Evolutionary conservation across 208 protist genomes (phyloP), one percentile per base, ranked within the genome.

Genomic region (Histomonas meleagridis): DNA sequence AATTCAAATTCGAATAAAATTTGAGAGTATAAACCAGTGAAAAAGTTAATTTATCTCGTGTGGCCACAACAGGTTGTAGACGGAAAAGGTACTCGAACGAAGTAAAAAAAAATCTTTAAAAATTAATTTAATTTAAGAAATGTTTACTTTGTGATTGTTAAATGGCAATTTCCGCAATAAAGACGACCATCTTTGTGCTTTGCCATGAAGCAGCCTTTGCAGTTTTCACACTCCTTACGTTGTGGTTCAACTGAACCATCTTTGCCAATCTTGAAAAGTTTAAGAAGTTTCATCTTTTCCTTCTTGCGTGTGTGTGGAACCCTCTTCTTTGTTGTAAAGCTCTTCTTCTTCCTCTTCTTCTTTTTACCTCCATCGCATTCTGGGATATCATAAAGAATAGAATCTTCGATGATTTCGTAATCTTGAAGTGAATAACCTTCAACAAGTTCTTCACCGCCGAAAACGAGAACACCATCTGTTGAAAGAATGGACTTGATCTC

Each of bases 331-430:
- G 97, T 99, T 69, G 95, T 97, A 94, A 98, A 99, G 95, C 96
- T 97, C 96, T 99, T 98, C 95, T 99, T 99, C 97, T 99, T 99
- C 95, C 98, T 97, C 97, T 99, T 99, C 97, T 99, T 99, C 96
- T 99, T 99, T 94, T 97, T 98, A 92, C 96, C 96, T 92, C 96
- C 96, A 90, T 96, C 93, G 92, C 97, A 95, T 91, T 97, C 97
- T 92, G 96, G 96, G 95, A 97, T 97, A 92, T 97, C 79, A 16
- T 94, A 90, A 4, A 97, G 94, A 26, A 95, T 97, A 62, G 95
- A 96, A 90, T 97, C 96, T 92, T 97, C 96, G 51, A 97, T 94
- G 93, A 97, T 96, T 94, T 97, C 97, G 72, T n/a, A n/a, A n/a
- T n/a, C n/a, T n/a, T n/a, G n/a, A n/a, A n/a, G n/a, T n/a, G n/a